Percentiles rank a stretch among this genome's conserved stretches.
phyloP scores from a whole-genome alignment of 2,329 filamentous ascomycete species.

The Colletotrichum filicis region DNA sequence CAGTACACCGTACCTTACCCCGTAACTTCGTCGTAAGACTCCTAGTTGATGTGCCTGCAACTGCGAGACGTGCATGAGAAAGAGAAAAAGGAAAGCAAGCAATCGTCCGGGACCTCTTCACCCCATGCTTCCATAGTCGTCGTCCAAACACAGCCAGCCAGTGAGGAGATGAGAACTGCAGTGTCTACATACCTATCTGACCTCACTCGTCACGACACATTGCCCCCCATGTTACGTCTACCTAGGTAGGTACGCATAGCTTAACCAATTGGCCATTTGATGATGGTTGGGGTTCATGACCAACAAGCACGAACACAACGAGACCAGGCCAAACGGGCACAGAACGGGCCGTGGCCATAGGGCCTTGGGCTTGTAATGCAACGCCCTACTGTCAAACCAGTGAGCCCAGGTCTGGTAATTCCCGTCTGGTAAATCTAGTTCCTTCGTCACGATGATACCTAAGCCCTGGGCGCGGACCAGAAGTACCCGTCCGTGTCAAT shows the following conservation, averaged over 20 bases:
- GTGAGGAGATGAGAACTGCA: neutral
- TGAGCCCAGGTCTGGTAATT: constrained; percentile 10
- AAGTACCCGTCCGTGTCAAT: neutral
- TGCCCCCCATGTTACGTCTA: neutral
- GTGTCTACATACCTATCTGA: neutral
- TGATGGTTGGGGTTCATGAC: constrained; percentile 22
- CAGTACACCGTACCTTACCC: too few species aligned
- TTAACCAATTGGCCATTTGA: neutral
- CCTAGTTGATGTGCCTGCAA: neutral
- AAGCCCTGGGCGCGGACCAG: neutral
- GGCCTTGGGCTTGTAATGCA: constrained; percentile 22
- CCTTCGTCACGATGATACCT: constrained; percentile 3
- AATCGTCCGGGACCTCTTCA: neutral
- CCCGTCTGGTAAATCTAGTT: neutral
- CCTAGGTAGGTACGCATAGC: neutral
- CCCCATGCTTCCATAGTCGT: neutral
- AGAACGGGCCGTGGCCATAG: constrained; percentile 30
- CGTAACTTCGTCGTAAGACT: neutral
- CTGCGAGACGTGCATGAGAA: neutral
- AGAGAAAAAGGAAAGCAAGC: neutral
- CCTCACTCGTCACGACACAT: neutral
- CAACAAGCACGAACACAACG: constrained; percentile 19
- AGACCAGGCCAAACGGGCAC: constrained; percentile 32
- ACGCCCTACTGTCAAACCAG: constrained; percentile 22
- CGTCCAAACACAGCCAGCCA: constrained; percentile 8